phyloP scores from a whole-genome alignment of 2,329 filamentous ascomycete species.

The Elsinoe arachidis region DNA sequence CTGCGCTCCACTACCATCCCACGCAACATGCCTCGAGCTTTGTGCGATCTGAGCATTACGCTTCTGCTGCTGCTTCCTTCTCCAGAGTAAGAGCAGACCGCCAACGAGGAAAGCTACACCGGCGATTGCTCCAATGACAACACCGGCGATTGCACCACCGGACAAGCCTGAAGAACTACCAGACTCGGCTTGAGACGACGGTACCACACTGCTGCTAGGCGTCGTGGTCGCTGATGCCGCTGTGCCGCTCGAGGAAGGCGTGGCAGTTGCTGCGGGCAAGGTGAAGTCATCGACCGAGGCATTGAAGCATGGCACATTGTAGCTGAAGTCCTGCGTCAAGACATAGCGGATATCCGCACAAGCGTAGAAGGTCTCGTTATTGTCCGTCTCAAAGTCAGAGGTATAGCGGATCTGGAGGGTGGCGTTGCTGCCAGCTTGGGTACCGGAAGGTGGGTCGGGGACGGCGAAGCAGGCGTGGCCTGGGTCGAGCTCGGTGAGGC shows the following conservation, averaged over 20 bases:
- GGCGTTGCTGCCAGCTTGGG: constrained; percentile 34
- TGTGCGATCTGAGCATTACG: background rate
- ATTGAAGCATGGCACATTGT: constrained; percentile 40
- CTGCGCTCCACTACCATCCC: constrained; percentile 4
- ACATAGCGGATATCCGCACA: constrained; percentile 42
- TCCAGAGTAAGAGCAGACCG: background rate
- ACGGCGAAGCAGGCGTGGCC: constrained; percentile 40
- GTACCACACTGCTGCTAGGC: constrained; percentile 16
- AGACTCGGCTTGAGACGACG: constrained; percentile 15
- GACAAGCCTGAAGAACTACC: constrained; percentile 25
- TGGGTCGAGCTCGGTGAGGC: constrained; percentile 33
- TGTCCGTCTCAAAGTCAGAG: constrained; percentile 33
- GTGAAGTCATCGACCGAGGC: constrained; percentile 33
- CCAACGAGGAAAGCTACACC: constrained; percentile 17
- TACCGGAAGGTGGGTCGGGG: constrained; percentile 27
- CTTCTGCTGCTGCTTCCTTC: background rate
- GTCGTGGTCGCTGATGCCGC: constrained; percentile 14
- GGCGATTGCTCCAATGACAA: constrained; percentile 30
- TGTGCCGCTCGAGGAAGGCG: constrained; percentile 18
- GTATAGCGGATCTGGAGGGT: constrained; percentile 40
- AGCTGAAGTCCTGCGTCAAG: constrained; percentile 31
- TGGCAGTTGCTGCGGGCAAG: constrained; percentile 18
- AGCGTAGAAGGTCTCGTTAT: constrained; percentile 35
- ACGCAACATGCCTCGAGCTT: constrained; percentile 6
- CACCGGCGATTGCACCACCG: constrained; percentile 36